Conservation (phyloP, 495 filamentous ascomycete genomes). For the Xylaria acuta region DNA sequence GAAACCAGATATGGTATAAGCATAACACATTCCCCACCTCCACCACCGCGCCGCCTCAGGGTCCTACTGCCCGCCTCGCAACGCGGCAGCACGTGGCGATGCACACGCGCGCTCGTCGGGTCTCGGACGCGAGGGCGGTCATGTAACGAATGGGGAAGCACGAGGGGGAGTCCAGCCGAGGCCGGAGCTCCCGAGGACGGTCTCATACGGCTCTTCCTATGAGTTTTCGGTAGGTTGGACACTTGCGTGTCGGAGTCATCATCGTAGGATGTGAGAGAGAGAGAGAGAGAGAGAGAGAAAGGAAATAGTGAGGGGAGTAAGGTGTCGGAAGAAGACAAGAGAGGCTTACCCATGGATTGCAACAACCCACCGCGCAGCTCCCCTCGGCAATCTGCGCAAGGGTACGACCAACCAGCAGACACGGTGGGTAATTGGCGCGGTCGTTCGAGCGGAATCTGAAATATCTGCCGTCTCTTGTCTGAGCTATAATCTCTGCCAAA, state of each 20-base stretch:
- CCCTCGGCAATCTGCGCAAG: background rate
- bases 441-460: background rate
- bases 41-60: constrained; percentile 37
- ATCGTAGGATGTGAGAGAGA: constrained; percentile 38
- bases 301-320: too few relatives aligned
- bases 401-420: background rate
- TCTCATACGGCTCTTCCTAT: constrained; percentile 63
- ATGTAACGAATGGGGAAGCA: constrained; percentile 31
- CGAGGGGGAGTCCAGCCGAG: constrained; percentile 20
- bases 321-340: constrained; percentile 9
- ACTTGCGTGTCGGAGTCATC: constrained; percentile 58
- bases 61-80: constrained; percentile 34
- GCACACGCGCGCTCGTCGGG: constrained; percentile 45
- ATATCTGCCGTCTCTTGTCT: background rate
- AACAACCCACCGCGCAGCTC: background rate
- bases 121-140: constrained; percentile 22
- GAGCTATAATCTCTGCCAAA: background rate
- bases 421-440: background rate
- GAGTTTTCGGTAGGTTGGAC: constrained; percentile 51
- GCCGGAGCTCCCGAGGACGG: constrained; percentile 31
- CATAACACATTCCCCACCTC: constrained; percentile 49
- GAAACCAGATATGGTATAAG: constrained; percentile 57
- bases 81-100: constrained; percentile 57
- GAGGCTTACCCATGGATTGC: constrained; percentile 5
- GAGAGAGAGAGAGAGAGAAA: constrained; percentile 28